These are phyloP conservation scores for Truncatella angustata DNA, from an alignment of 2,329 filamentous ascomycete genomes.

Conservation along the genomic window DNA sequence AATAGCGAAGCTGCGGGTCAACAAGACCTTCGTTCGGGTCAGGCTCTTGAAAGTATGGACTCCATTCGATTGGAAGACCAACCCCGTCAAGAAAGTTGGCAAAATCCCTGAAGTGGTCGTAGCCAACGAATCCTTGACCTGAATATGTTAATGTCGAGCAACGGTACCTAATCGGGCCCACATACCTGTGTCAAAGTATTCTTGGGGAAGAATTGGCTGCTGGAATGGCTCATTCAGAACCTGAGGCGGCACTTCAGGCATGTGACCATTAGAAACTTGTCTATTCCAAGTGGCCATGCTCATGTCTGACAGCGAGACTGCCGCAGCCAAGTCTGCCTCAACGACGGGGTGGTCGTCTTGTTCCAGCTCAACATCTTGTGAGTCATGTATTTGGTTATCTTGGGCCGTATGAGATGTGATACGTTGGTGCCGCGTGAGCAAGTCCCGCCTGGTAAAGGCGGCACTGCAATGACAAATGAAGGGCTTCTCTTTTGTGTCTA, in stretches of 20 bases:
- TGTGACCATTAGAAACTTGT: not conserved
- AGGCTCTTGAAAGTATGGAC: conserved; percentile 10
- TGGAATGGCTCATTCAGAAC: conserved; percentile 8
- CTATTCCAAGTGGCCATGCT: not conserved
- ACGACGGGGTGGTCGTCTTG: conserved; percentile 23
- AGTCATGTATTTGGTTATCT: conserved; percentile 14
- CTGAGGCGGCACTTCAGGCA: conserved; percentile 13
- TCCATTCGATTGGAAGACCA: not conserved
- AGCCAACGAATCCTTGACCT: conserved; percentile 18
- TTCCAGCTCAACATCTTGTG: conserved; percentile 23
- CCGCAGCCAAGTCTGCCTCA: conserved; percentile 27
- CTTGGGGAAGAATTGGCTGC: conserved; percentile 9
- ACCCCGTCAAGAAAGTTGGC: conserved; percentile 26
- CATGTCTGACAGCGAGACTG: conserved; percentile 30
- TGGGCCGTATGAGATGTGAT: conserved; percentile 32
- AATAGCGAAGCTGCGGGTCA: conserved; percentile 18
- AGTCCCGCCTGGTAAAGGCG: conserved; percentile 42
- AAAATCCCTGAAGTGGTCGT: conserved; percentile 35
- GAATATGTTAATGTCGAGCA: no score
- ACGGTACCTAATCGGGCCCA: no score
- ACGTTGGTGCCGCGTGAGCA: conserved; percentile 44
- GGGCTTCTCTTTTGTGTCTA: conserved; percentile 48
- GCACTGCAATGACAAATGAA: conserved; percentile 43
- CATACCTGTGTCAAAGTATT: conserved; percentile 20
- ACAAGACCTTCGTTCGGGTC: conserved; percentile 19